Evolutionary conservation across 176 grass and related monocot species (phyloP).

Genomic region (Saccharum spontaneum): DNA sequence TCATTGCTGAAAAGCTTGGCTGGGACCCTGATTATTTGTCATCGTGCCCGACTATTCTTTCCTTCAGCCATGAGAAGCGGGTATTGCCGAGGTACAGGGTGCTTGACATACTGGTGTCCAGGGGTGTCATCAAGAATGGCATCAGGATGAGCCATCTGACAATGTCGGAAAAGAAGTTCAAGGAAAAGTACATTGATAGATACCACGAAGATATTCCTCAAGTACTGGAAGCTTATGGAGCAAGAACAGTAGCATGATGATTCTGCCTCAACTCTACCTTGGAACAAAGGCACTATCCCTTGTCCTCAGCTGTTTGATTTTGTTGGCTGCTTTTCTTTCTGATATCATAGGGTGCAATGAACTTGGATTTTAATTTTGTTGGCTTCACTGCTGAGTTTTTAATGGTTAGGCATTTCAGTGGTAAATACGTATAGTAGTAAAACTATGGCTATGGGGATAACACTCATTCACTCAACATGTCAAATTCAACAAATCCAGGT

Average conservation of each 20-base stretch:
- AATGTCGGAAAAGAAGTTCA: slow-evolving; percentile 32
- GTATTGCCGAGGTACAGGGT: slow-evolving; percentile 48
- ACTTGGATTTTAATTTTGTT: background rate
- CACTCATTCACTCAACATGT: background rate
- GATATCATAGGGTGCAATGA: slow-evolving; percentile 12
- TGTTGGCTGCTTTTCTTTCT: background rate
- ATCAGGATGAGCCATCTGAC: slow-evolving; percentile 15
- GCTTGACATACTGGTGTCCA: slow-evolving; percentile 41
- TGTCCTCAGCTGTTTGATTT: background rate
- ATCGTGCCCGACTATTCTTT: slow-evolving; percentile 22
- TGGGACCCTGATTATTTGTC: slow-evolving; percentile 39
- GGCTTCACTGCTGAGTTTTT: background rate
- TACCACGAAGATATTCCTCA: slow-evolving; percentile 40
- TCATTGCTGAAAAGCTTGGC: slow-evolving; percentile 46
- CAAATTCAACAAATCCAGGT: background rate
- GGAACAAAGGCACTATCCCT: slow-evolving; percentile 23
- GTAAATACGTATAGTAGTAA: background rate
- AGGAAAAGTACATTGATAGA: slow-evolving; percentile 35
- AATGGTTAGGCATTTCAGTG: background rate
- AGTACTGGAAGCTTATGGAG: slow-evolving; percentile 43
- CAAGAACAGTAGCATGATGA: slow-evolving; percentile 3
- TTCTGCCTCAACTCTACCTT: background rate
- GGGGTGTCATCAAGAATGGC: slow-evolving; percentile 13
- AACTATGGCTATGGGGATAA: background rate
- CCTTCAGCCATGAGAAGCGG: slow-evolving; percentile 57